Evolutionary conservation across 2,329 filamentous ascomycete species (phyloP).

Genomic region (Colletotrichum trifolii): DNA sequence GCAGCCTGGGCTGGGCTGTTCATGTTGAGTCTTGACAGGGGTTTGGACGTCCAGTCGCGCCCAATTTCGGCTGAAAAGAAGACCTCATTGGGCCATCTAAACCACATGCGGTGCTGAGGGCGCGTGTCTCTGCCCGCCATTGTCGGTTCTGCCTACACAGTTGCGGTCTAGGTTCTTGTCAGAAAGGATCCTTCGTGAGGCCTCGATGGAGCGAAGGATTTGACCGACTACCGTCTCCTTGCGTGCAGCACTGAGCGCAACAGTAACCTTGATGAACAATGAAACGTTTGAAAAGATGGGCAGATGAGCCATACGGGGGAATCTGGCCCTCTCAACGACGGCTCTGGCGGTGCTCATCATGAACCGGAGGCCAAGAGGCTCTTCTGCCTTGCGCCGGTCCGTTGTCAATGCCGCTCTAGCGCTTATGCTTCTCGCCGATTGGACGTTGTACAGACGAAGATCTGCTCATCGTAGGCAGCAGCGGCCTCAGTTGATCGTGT

Average conservation of each 20-base stretch:
- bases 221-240: neutral
- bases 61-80: neutral
- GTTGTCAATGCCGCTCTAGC: neutral
- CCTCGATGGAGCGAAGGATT: neutral
- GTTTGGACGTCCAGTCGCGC: no score
- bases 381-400: slow-evolving; percentile 13
- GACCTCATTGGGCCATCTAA: no score
- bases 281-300: neutral
- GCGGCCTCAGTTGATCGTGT: slow-evolving; percentile 4
- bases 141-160: neutral
- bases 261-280: neutral
- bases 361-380: neutral
- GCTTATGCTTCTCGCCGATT: slow-evolving; percentile 1
- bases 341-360: neutral
- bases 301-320: slow-evolving; percentile 19
- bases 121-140: no score
- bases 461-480: slow-evolving; percentile 25
- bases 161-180: neutral
- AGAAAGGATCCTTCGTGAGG: slow-evolving; percentile 16
- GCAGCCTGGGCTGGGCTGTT: slow-evolving; percentile 1
- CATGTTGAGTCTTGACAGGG: slow-evolving; percentile 18
- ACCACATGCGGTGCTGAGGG: no score
- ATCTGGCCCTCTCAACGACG: neutral
- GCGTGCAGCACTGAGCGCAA: neutral
- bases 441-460: neutral